These are phyloP conservation scores for Thermochaetoides thermophila DNA, from an alignment of 495 filamentous ascomycete species.

Conservation along the genomic window DNA sequence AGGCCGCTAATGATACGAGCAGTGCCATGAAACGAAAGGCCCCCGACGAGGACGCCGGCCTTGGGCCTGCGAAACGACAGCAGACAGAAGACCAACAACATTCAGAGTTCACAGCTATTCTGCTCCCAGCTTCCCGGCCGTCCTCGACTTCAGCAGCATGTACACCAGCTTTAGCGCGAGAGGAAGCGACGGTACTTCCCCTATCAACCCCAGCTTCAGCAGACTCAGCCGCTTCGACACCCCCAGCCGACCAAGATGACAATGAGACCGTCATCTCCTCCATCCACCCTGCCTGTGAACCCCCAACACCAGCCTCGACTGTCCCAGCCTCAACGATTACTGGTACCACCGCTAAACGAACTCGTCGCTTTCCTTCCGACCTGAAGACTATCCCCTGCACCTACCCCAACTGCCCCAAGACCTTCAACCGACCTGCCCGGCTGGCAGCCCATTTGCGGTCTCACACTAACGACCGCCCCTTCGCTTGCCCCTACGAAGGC, in stretches of 20 bases:
- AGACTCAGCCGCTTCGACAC: conserved; percentile 7
- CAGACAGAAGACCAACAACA: not conserved
- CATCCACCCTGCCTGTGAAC: conserved; percentile 6
- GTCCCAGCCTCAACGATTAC: conserved; percentile 34
- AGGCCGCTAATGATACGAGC: not conserved
- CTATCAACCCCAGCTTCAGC: not conserved
- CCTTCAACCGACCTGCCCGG: conserved; percentile 76
- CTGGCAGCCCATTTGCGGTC: conserved; percentile 64
- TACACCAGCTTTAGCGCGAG: too few species aligned
- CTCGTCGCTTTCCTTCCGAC: conserved; percentile 48
- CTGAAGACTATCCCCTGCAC: conserved; percentile 60
- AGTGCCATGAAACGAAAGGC: conserved; percentile 9
- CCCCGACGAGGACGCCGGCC: not conserved
- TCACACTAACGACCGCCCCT: conserved; percentile 67
- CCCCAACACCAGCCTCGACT: conserved; percentile 18
- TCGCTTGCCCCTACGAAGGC: conserved; percentile 45
- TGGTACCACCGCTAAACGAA: conserved; percentile 40
- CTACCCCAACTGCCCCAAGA: conserved; percentile 53
- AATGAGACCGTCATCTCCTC: conserved; percentile 1
- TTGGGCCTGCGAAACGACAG: conserved; percentile 3
- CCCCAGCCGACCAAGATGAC: conserved; percentile 5
- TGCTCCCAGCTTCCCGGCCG: too few species aligned
- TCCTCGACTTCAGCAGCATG: not conserved
- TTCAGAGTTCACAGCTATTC: too few species aligned
- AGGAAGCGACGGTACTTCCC: too few species aligned